A percentile compares a stretch with the other conserved stretches of the same genome.
These are phyloP conservation scores for Luffa aegyptiaca DNA, from an alignment of 306 rosid genomes.

Conservation along the genomic window DNA sequence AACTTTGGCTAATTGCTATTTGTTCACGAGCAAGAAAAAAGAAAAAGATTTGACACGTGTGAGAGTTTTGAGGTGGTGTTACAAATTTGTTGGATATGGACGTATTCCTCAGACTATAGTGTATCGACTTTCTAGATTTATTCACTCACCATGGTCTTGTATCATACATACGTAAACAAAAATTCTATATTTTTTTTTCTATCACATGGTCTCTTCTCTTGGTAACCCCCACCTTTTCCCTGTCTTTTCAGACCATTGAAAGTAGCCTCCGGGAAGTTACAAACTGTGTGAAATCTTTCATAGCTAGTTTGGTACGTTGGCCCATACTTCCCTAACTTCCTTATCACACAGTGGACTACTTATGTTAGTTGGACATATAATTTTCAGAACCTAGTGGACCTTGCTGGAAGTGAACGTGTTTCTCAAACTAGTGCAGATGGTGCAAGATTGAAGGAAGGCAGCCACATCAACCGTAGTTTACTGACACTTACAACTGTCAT, in stretches of 20 bases:
- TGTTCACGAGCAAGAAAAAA: neutral
- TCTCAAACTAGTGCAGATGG: slow-evolving; percentile 77
- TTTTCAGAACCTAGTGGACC: slow-evolving; percentile 83
- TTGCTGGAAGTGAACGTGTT: slow-evolving; percentile 95
- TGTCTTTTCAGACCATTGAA: slow-evolving; percentile 47
- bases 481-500: slow-evolving; percentile 81
- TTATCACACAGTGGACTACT: slow-evolving; percentile 7
- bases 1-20: neutral
- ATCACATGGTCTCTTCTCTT: neutral
- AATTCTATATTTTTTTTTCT: neutral
- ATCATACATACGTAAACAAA: neutral
- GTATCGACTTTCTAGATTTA: neutral
- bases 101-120: neutral
- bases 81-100: neutral
- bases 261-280: slow-evolving; percentile 61
- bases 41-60: neutral
- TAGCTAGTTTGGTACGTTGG: slow-evolving; percentile 69
- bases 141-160: neutral
- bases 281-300: slow-evolving; percentile 60
- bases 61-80: neutral
- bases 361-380: slow-evolving; percentile 11
- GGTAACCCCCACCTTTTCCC: neutral
- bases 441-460: slow-evolving; percentile 79
- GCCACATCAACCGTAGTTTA: slow-evolving; percentile 89
- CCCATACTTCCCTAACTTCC: slow-evolving; percentile 6